Percentiles rank a stretch among this genome's conserved stretches.
Conservation (phyloP, 768 basidiomycete genomes). For the Boletus sp. region DNA sequence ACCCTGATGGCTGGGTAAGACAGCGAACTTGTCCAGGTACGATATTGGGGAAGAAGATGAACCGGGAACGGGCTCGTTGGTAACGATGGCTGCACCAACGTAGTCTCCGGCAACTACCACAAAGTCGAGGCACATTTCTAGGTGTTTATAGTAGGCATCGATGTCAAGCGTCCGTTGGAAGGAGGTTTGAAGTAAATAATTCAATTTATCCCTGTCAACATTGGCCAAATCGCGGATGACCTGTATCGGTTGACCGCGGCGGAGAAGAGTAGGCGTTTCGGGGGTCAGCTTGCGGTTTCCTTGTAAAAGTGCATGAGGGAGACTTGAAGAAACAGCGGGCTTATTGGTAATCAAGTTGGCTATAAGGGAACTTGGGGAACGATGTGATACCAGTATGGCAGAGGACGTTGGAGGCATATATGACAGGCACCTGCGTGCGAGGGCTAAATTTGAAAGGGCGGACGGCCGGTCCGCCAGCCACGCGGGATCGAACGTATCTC, state of each 20-base stretch:
- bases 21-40: conserved; percentile 98
- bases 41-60: conserved; percentile 51
- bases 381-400: conserved; percentile 96
- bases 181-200: conserved; percentile 79
- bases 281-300: conserved; percentile 80
- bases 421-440: conserved; percentile 81
- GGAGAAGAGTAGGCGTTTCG: conserved; percentile 90
- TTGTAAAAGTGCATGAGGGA: conserved; percentile 90
- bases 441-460: conserved; percentile 77
- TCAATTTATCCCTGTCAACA: conserved; percentile 74
- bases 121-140: conserved; percentile 80
- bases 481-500: conserved; percentile 71
- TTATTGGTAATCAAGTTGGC: conserved; percentile 98
- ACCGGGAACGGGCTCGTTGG: conserved; percentile 49
- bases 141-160: conserved; percentile 71
- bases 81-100: conserved; percentile 91
- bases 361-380: conserved; percentile 91
- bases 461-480: conserved; percentile 83
- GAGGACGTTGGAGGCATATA: conserved; percentile 95
- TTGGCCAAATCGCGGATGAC: conserved; percentile 69
- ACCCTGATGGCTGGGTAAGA: conserved; percentile 90
- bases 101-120: conserved; percentile 94
- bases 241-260: conserved; percentile 82
- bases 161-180: conserved; percentile 74
- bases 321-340: conserved; percentile 90